Evolutionary conservation across 352 stramenopile species (phyloP).

Genomic region (Phytophthora nicotianae): DNA sequence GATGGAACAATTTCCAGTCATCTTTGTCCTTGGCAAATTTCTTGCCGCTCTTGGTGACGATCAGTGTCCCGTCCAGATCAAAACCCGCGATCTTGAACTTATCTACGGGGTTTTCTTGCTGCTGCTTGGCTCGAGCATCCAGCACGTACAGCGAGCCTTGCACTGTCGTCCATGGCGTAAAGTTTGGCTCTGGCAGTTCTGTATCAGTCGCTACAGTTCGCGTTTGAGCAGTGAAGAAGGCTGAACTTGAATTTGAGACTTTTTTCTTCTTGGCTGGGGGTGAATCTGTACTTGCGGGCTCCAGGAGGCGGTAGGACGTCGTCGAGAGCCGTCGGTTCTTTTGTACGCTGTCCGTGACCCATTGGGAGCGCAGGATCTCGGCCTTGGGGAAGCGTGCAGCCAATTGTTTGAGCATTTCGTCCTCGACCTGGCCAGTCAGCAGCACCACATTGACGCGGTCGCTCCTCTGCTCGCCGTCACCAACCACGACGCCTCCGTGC

Average conservation of each 20-base stretch:
- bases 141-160: slow-evolving; percentile 51
- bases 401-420: slow-evolving; percentile 24
- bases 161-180: slow-evolving; percentile 53
- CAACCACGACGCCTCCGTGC: slow-evolving; percentile 44
- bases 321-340: slow-evolving; percentile 43
- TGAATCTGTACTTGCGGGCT: neutral
- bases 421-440: slow-evolving; percentile 8
- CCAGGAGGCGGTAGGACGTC: slow-evolving; percentile 23
- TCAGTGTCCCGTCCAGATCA: slow-evolving; percentile 83
- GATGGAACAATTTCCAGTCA: slow-evolving; percentile 85
- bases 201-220: neutral
- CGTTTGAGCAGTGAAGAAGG: slow-evolving; percentile 11
- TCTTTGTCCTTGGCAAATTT: slow-evolving; percentile 64
- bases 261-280: slow-evolving; percentile 32
- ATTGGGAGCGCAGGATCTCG: slow-evolving; percentile 41
- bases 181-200: slow-evolving; percentile 28
- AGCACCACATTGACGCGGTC: slow-evolving; percentile 34
- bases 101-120: slow-evolving; percentile 4
- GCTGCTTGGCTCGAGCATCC: slow-evolving; percentile 42
- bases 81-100: slow-evolving; percentile 73
- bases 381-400: slow-evolving; percentile 28
- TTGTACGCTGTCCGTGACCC: slow-evolving; percentile 44
- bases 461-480: slow-evolving; percentile 2
- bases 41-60: slow-evolving; percentile 87
- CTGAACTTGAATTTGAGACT: neutral